Base-by-base conservation (phyloP, 1,139 yeast genomes). In the Hyphopichia pseudoburtonii region DNA sequence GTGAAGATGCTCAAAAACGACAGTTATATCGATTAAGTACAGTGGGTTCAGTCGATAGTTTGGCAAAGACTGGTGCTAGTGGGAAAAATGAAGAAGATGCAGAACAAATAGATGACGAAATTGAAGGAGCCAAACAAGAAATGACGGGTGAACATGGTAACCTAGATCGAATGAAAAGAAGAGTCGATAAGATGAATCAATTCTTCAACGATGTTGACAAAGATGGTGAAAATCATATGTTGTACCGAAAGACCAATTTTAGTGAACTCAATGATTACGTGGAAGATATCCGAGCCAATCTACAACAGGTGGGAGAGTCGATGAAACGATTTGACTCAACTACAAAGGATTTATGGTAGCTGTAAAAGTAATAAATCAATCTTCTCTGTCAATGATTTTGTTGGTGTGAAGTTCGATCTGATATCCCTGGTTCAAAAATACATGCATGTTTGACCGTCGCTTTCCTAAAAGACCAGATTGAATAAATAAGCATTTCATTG, bases 271-370 rank as follows among this genome's bases (percentile, higher is more conserved):
- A 64, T 39, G 49, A 52, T 26, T 69, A 66, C 35, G 65, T 70
- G 6, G 57, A 54, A 22, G 70, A 68, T 10, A 65, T 71, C 12
- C 60, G 60, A 38, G 47, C 44, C 17, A 59, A 59, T 33, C 51
- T 71, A 37, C 60, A 54, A 16, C 56, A 43, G 10, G 71, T 71
- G 28, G 67, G 70, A 3, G 60, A 56, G 19, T 51, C 64, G n/a
- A 69, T 71, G 74, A 66, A 67, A 52, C 51, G 55, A 29, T 70
- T 70, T 44, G 76, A 70, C 39, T 66, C 60, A 30, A 57, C 64
- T 3, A 61, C 68, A 10, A 52, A 60, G 40, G 69, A 64, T 30
- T 50, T 64, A 32, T 70, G 74, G 74, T 28, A 14, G n/a, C n/a
- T n/a, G n/a, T n/a, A n/a, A n/a, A n/a, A n/a, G n/a, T n/a, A n/a